These are phyloP conservation scores for Crithidia mellificae DNA, from an alignment of 208 protist species.

Conservation along the genomic window DNA sequence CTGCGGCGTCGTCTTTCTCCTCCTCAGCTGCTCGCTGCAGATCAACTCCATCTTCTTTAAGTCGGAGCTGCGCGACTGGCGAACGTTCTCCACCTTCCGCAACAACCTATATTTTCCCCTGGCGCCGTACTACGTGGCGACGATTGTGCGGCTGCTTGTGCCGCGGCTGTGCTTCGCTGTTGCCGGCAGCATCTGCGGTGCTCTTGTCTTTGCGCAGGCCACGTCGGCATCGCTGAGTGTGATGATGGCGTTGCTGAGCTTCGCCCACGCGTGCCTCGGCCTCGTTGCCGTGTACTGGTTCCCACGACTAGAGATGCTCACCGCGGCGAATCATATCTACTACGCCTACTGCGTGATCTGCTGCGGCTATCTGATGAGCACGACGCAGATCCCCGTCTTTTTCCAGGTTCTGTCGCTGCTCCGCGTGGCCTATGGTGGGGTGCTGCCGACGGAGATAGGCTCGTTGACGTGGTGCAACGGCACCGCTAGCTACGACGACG, in stretches of 20 bases:
- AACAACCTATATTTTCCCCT: constrained; percentile 45
- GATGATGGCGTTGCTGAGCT: constrained; percentile 42
- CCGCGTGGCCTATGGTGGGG: constrained; percentile 49
- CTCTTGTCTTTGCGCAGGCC: constrained; percentile 32
- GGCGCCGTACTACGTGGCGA: constrained; percentile 46
- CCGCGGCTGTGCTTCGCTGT: constrained; percentile 35
- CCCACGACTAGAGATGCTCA: constrained; percentile 26
- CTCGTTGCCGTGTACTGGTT: constrained; percentile 47
- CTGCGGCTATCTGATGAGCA: constrained; percentile 49
- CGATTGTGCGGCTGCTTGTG: constrained; percentile 38
- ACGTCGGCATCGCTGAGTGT: constrained; percentile 26
- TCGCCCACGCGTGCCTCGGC: constrained; percentile 41
- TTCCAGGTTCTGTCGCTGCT: constrained; percentile 46
- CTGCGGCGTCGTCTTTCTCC: constrained; percentile 53
- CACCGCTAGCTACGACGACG: neutral
- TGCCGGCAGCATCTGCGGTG: constrained; percentile 24
- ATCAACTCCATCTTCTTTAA: constrained; percentile 51
- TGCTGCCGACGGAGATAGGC: constrained; percentile 35
- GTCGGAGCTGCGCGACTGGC: constrained; percentile 46
- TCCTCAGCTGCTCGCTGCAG: constrained; percentile 53
- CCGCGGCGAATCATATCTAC: constrained; percentile 35
- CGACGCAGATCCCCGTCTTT: constrained; percentile 34
- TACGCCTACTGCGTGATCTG: constrained; percentile 59
- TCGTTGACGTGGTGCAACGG: constrained; percentile 29
- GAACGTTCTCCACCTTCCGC: constrained; percentile 34